Evolutionary conservation across 176 grass and related monocot genomes (phyloP).

Genomic region (Saccharum spontaneum): DNA sequence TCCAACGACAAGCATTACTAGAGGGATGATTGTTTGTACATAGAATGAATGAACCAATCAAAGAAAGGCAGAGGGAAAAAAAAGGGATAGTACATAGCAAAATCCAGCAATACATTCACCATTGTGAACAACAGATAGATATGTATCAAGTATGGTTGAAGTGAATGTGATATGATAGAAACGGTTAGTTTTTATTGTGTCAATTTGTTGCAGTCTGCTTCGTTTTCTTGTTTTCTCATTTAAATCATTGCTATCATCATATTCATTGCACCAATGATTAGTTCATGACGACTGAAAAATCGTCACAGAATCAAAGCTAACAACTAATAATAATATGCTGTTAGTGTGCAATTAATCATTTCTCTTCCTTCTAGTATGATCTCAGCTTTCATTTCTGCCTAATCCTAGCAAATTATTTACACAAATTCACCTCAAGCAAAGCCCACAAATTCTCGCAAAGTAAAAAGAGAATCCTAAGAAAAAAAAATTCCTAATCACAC

Average conservation of each 20-base stretch:
- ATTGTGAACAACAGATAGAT: constrained; percentile 37
- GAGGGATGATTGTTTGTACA: constrained; percentile 42
- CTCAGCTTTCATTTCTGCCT: constrained; percentile 13
- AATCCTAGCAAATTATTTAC: constrained; percentile 54
- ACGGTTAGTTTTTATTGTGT: constrained; percentile 2
- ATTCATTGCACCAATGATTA: constrained; percentile 44
- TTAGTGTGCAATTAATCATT: constrained; percentile 26
- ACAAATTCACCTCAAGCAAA: constrained; percentile 24
- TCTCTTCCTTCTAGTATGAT: constrained; percentile 38
- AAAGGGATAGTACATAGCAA: constrained; percentile 33
- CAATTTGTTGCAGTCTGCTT: not conserved
- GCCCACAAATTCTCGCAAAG: not conserved
- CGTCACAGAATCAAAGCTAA: not conserved
- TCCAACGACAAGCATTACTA: constrained; percentile 45
- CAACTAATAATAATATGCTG: not conserved
- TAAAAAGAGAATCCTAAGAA: not conserved
- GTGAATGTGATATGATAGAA: constrained; percentile 36
- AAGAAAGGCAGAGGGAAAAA: not conserved
- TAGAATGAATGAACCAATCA: constrained; percentile 28
- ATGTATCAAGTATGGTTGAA: constrained; percentile 18
- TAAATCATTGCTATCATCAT: constrained; percentile 19
- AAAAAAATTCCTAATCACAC: not conserved
- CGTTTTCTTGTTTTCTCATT: constrained; percentile 15
- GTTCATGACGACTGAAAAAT: constrained; percentile 25
- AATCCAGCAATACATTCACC: constrained; percentile 21